Percentiles rank a stretch among this genome's conserved stretches.
Conservation (phyloP, 805 yeast genomes). For the Zygotorulaspora sp. region DNA sequence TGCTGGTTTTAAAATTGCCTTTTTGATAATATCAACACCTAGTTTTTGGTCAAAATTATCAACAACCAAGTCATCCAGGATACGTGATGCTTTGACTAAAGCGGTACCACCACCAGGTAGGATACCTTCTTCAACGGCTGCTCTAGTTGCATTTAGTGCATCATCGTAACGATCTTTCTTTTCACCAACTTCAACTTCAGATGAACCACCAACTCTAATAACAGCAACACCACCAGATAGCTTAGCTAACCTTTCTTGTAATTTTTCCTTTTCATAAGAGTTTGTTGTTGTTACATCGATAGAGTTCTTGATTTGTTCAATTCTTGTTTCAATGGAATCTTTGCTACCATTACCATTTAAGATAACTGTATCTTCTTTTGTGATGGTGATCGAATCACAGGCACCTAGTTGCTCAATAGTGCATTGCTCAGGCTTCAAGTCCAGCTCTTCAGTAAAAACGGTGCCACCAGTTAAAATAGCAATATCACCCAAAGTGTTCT, state of each 20-base stretch:
- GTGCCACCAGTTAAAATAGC: constrained; percentile 95
- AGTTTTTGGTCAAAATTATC: constrained; percentile 93
- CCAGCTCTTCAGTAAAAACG: constrained; percentile 79
- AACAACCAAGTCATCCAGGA: constrained; percentile 64
- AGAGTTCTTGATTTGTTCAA: constrained; percentile 87
- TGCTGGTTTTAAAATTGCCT: constrained; percentile 94
- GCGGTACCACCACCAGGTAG: constrained; percentile 99
- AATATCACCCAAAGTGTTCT: constrained; percentile 91
- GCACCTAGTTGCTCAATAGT: constrained; percentile 86
- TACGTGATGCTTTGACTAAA: constrained; percentile 80
- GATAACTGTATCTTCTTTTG: constrained; percentile 93
- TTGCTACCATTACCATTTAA: constrained; percentile 89
- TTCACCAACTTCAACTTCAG: constrained; percentile 98
- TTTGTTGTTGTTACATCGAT: constrained; percentile 64
- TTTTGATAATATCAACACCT: constrained; percentile 88
- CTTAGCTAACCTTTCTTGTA: constrained; percentile 96
- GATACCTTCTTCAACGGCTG: constrained; percentile 98
- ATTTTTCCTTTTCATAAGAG: constrained; percentile 93
- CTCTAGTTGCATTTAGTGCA: constrained; percentile 97
- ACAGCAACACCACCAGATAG: constrained; percentile 98
- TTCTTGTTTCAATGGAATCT: constrained; percentile 74
- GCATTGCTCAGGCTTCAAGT: constrained; percentile 92
- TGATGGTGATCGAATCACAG: constrained; percentile 84
- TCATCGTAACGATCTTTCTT: constrained; percentile 99
- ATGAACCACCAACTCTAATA: constrained; percentile 92